These are phyloP conservation scores for Vaccinium macrocarpon DNA, from an alignment of 148 eudicot species.

Conservation along the genomic window DNA sequence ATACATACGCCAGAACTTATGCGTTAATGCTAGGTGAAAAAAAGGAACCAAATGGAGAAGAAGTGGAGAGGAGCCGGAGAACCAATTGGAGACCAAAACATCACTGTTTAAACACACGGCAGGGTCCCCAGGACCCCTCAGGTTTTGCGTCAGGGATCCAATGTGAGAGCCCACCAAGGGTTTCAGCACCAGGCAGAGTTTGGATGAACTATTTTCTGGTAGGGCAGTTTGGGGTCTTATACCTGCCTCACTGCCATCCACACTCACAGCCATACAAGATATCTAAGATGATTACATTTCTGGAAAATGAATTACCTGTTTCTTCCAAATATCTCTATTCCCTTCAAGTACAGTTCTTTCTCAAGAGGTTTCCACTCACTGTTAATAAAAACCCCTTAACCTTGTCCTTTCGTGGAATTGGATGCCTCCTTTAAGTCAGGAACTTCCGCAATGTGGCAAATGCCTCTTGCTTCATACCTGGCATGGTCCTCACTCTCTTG, in stretches of 20 bases:
- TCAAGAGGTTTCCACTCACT: conserved; percentile 78
- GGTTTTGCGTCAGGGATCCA: not conserved
- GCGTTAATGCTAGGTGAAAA: no score
- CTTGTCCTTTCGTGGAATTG: conserved; percentile 23
- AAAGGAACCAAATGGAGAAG: no score
- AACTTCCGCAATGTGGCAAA: conserved; percentile 15
- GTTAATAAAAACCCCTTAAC: conserved; percentile 21
- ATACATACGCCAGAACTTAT: no score
- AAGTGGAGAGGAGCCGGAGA: no score
- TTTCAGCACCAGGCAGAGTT: not conserved
- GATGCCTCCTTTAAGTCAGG: conserved; percentile 30
- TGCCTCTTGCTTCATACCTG: conserved; percentile 29
- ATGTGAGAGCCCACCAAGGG: not conserved
- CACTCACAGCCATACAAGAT: not conserved
- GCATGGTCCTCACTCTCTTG: conserved; percentile 17
- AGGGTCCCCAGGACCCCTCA: not conserved
- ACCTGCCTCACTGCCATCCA: not conserved
- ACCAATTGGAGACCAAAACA: no score
- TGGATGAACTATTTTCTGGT: no score
- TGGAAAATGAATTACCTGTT: conserved; percentile 51
- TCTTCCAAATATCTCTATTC: conserved; percentile 87
- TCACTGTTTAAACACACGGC: no score
- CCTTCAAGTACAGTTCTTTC: conserved; percentile 76
- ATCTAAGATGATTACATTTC: not conserved
- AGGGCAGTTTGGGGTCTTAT: no score